phyloP scores from a whole-genome alignment of 176 grass and related monocot genomes.

The Rhynchospora pubera region DNA sequence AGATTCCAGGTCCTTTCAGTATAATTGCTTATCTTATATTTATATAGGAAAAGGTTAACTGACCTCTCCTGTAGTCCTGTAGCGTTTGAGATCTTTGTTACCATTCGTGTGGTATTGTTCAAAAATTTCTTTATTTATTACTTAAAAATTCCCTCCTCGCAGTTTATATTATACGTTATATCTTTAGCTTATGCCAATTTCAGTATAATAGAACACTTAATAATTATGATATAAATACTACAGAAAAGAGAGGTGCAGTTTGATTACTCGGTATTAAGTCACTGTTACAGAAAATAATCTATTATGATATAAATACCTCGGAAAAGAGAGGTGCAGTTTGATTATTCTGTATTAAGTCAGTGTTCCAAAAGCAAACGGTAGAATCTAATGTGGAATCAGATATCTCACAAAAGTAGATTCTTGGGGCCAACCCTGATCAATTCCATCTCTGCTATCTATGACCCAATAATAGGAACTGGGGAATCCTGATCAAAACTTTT shows the following conservation, averaged over 20 bases:
- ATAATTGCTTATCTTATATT: not conserved
- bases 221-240: not conserved
- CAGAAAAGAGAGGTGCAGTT: not conserved
- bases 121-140: not conserved
- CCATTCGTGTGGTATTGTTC: not conserved
- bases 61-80: not conserved
- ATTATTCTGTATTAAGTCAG: not conserved
- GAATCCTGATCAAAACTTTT: not conserved
- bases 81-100: not conserved
- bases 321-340: not conserved
- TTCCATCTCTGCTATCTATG: not conserved
- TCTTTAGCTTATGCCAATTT: no score
- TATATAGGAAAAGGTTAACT: not conserved
- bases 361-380: not conserved
- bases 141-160: not conserved
- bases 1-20: not conserved
- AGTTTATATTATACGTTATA: not conserved
- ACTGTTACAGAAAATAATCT: not conserved
- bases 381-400: conserved; percentile 26
- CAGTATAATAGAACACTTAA: not conserved
- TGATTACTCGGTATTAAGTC: not conserved
- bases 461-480: not conserved
- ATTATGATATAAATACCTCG: not conserved
- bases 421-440: not conserved
- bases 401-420: conserved; percentile 16